Percentiles rank a stretch among this genome's conserved stretches.
Conservation (phyloP, 2,329 filamentous ascomycete species). For the Cladophialophora carrionii region DNA sequence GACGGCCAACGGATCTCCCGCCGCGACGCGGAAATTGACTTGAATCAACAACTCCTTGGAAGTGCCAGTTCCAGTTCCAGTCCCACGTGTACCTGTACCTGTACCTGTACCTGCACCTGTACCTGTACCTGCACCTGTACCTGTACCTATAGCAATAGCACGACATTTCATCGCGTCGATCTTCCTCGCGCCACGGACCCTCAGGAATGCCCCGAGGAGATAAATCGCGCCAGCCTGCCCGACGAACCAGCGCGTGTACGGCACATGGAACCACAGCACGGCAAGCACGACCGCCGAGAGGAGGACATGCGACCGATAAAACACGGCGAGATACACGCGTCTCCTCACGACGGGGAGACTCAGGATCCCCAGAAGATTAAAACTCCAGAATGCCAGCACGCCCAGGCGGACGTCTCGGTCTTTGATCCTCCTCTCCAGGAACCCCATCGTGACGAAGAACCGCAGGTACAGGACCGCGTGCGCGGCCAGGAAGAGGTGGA, state of each 20-base stretch:
- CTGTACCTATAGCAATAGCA: slow-evolving; percentile 42
- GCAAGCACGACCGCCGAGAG: slow-evolving; percentile 56
- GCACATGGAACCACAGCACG: slow-evolving; percentile 59
- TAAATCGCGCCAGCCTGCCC: slow-evolving; percentile 55
- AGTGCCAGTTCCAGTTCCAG: no score
- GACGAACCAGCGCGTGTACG: slow-evolving; percentile 59
- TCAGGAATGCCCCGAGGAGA: slow-evolving; percentile 44
- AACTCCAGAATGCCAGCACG: slow-evolving; percentile 52
- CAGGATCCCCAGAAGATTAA: slow-evolving; percentile 53
- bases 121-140: no score
- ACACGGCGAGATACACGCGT: slow-evolving; percentile 54
- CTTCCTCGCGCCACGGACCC: slow-evolving; percentile 13
- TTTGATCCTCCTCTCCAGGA: slow-evolving; percentile 58
- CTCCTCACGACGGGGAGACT: slow-evolving; percentile 54
- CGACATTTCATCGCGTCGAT: slow-evolving; percentile 43
- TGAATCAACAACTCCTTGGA: slow-evolving; percentile 50
- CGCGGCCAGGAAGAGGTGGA: slow-evolving; percentile 55
- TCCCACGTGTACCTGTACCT: no score
- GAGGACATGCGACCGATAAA: slow-evolving; percentile 60
- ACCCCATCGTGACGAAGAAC: slow-evolving; percentile 58
- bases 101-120: no score
- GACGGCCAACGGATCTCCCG: slow-evolving; percentile 9
- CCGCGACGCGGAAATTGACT: slow-evolving; percentile 42
- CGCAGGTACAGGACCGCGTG: slow-evolving; percentile 61
- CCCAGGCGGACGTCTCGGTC: slow-evolving; percentile 63